Evolutionary conservation across 23 red algal species (phyloP).

Genomic region (Gracilaria vermiculophylla): DNA sequence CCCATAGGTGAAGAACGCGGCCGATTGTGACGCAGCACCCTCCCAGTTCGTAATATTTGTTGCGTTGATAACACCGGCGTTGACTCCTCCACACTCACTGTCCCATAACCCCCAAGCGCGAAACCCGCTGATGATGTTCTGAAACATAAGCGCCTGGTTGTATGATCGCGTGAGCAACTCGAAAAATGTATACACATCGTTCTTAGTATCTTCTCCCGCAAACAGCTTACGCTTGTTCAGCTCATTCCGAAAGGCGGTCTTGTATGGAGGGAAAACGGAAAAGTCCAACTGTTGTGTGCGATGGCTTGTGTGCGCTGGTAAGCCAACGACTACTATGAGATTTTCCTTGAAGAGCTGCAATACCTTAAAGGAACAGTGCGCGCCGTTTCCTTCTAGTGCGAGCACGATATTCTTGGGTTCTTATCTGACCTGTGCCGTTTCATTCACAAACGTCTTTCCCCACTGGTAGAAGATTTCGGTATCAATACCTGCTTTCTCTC

Average conservation of each 20-base stretch:
- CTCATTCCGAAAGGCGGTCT: background rate
- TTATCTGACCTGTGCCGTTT: background rate
- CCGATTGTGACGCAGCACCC: too few species aligned
- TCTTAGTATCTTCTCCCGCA: background rate
- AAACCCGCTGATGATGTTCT: background rate
- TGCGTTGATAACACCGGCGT: background rate
- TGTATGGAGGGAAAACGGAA: too few species aligned
- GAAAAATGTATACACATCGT: background rate
- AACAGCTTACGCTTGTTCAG: background rate
- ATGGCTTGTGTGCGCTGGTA: too few species aligned
- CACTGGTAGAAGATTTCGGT: constrained; percentile 9
- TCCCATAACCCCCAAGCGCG: background rate
- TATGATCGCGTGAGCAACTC: background rate
- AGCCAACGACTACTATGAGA: too few species aligned
- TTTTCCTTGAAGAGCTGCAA: too few species aligned
- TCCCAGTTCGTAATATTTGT: constrained; percentile 5
- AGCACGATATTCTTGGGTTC: background rate
- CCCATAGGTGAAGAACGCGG: background rate
- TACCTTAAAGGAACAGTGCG: background rate
- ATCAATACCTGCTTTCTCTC: constrained; percentile 23
- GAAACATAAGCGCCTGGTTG: too few species aligned
- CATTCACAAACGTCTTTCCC: background rate
- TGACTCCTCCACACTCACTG: background rate
- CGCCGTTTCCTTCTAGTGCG: background rate
- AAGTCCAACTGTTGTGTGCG: too few species aligned